Conservation (phyloP, 2,329 filamentous ascomycete species). For the Xylariaceae sp. region DNA sequence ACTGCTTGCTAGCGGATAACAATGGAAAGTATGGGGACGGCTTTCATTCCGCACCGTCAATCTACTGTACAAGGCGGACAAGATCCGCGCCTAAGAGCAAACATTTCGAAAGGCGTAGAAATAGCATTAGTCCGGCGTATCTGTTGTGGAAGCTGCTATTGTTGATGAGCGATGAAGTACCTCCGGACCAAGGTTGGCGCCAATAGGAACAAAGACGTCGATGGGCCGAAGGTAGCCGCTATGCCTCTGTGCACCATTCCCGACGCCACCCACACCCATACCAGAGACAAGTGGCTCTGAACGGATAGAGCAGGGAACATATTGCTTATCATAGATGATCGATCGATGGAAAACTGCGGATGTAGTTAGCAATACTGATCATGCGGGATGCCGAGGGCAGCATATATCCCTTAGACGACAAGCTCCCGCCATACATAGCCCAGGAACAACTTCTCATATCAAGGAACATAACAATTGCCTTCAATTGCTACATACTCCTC, state of each 20-base stretch:
- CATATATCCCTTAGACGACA: neutral
- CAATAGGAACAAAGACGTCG: constrained; percentile 30
- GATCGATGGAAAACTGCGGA: constrained; percentile 18
- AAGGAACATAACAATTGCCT: neutral
- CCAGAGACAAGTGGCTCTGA: constrained; percentile 26
- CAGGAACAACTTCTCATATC: neutral
- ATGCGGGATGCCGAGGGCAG: constrained; percentile 1
- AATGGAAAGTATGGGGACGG: constrained; percentile 35
- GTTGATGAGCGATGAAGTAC: constrained; percentile 15
- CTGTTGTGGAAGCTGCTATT: constrained; percentile 7
- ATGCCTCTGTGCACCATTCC: constrained; percentile 14
- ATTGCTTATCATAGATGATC: constrained; percentile 5
- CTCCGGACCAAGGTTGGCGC: constrained; percentile 20
- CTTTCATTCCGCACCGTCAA: constrained; percentile 35
- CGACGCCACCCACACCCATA: constrained; percentile 34
- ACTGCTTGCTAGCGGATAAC: constrained; percentile 46
- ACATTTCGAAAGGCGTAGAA: constrained; percentile 10
- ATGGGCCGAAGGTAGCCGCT: constrained; percentile 39
- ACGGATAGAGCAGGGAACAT: constrained; percentile 18
- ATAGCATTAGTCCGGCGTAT: neutral
- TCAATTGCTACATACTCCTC: constrained; percentile 1
- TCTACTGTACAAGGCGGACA: constrained; percentile 10
- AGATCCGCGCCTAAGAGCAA: constrained; percentile 14
- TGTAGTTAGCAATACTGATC: constrained; percentile 6
- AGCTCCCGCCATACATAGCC: neutral